Conservation (phyloP, 2,329 filamentous ascomycete genomes). For the Fusarium mundagurra region DNA sequence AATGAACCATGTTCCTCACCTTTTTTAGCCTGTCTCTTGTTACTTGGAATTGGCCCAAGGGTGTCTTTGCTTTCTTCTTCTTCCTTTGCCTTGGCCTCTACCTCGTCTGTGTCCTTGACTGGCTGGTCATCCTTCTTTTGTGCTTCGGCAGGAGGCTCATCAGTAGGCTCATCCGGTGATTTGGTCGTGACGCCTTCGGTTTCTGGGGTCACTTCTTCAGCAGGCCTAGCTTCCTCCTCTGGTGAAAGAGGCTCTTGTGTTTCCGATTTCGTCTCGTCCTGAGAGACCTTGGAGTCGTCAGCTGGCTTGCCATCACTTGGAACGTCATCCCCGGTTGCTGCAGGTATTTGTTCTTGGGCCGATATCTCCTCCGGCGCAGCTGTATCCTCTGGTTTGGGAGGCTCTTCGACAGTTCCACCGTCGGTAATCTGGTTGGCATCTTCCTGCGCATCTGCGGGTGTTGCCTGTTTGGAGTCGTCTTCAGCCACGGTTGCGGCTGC, state of each 20-base stretch:
- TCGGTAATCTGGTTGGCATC: constrained; percentile 2
- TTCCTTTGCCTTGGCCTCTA: constrained; percentile 36
- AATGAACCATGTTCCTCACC: constrained; percentile 55
- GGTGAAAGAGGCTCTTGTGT: constrained; percentile 20
- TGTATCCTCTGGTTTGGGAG: neutral
- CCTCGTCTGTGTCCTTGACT: constrained; percentile 10
- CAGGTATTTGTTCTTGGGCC: constrained; percentile 11
- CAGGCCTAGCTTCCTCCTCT: constrained; percentile 26
- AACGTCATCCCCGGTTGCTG: constrained; percentile 22
- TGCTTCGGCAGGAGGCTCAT: constrained; percentile 29
- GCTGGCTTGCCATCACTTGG: constrained; percentile 38
- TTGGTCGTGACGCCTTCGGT: constrained; percentile 30
- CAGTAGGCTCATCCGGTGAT: constrained; percentile 27
- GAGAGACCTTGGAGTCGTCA: constrained; percentile 27
- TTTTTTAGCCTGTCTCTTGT: constrained; percentile 53
- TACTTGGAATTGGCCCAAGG: constrained; percentile 51
- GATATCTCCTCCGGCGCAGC: constrained; percentile 11
- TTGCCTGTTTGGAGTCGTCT: constrained; percentile 6
- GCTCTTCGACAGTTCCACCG: constrained; percentile 3
- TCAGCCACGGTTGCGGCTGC: neutral
- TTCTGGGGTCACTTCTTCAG: constrained; percentile 28
- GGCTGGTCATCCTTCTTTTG: constrained; percentile 29
- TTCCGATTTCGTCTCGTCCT: constrained; percentile 28
- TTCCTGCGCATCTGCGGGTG: constrained; percentile 1
- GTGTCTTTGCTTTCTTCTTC: constrained; percentile 53